Conservation (phyloP, 805 yeast species). For the Metschnikowia reukaufii region DNA sequence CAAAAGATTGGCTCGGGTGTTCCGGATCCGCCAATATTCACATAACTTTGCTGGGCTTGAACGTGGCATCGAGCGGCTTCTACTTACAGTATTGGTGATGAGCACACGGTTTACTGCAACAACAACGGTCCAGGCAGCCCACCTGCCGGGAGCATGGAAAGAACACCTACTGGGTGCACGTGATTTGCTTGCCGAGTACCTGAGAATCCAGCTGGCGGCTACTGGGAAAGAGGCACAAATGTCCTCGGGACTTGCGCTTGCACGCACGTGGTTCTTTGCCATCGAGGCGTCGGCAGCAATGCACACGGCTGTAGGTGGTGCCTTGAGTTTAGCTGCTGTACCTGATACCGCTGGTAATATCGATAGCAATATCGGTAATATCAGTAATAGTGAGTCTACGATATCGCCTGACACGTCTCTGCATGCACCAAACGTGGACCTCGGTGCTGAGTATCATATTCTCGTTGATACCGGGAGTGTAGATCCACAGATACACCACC, state of each 20-base stretch:
- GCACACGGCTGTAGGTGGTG: slow-evolving; percentile 19
- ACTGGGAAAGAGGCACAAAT: slow-evolving; percentile 11
- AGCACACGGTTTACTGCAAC: slow-evolving; percentile 27
- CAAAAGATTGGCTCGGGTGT: slow-evolving; percentile 22
- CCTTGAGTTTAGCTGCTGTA: slow-evolving; percentile 6
- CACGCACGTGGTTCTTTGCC: slow-evolving; percentile 31
- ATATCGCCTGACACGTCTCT: slow-evolving; percentile 6
- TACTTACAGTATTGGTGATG: slow-evolving; percentile 27
- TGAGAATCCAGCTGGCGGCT: slow-evolving; percentile 8
- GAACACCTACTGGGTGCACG: slow-evolving; percentile 28
- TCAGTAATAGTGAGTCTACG: too few relatives aligned
- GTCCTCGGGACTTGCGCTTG: slow-evolving; percentile 26
- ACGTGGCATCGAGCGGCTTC: slow-evolving; percentile 25
- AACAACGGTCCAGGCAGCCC: slow-evolving; percentile 12
- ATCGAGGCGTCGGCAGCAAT: slow-evolving; percentile 25
- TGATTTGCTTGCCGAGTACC: slow-evolving; percentile 25
- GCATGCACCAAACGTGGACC: slow-evolving; percentile 4
- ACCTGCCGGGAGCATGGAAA: slow-evolving; percentile 23
- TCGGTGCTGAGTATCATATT: slow-evolving; percentile 17
- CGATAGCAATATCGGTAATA: too few relatives aligned
- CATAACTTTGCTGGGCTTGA: slow-evolving; percentile 14
- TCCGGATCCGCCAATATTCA: slow-evolving; percentile 16
- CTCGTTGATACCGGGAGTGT: slow-evolving; percentile 36
- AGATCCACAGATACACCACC: slow-evolving; percentile 24
- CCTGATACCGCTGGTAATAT: too few relatives aligned